Percentiles rank a stretch among this genome's conserved stretches.
Conservation (phyloP, 768 basidiomycete genomes). For the Lyophyllum shimeji region DNA sequence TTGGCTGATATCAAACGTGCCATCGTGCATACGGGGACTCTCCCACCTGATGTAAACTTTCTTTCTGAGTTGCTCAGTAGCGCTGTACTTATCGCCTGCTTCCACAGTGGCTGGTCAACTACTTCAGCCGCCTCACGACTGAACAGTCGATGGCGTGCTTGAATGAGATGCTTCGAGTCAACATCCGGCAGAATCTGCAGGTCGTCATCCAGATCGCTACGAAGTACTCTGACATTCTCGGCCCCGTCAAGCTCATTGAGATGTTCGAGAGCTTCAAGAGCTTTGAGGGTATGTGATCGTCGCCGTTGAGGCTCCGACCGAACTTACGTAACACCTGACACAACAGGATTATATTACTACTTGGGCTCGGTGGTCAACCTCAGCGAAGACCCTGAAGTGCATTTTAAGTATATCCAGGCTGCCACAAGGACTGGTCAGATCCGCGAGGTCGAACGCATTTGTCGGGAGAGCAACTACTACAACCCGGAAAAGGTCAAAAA, state of each 20-base stretch:
- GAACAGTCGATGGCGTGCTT: constrained; percentile 96
- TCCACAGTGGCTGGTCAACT: constrained; percentile 88
- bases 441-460: constrained; percentile 98
- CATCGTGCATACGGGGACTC: constrained; percentile 85
- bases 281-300: constrained; percentile 70
- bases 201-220: constrained; percentile 97
- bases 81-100: constrained; percentile 6
- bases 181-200: constrained; percentile 97
- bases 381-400: constrained; percentile 93
- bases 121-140: constrained; percentile 95
- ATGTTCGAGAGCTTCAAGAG: constrained; percentile 98
- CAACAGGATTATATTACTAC: constrained; percentile 90
- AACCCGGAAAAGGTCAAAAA: constrained; percentile 99
- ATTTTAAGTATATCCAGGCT: constrained; percentile 99
- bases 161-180: constrained; percentile 95
- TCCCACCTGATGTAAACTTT: constrained; percentile 74
- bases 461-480: constrained; percentile 95
- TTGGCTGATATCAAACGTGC: constrained; percentile 98
- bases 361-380: constrained; percentile 97
- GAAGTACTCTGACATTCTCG: constrained; percentile 97
- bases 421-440: constrained; percentile 98
- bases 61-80: not conserved
- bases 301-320: not conserved
- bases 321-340: not conserved
- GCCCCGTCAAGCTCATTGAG: constrained; percentile 96